Percentiles rank a stretch among this genome's conserved stretches.
Conservation (phyloP, 768 basidiomycete species). For the Boletellus emodensis region DNA sequence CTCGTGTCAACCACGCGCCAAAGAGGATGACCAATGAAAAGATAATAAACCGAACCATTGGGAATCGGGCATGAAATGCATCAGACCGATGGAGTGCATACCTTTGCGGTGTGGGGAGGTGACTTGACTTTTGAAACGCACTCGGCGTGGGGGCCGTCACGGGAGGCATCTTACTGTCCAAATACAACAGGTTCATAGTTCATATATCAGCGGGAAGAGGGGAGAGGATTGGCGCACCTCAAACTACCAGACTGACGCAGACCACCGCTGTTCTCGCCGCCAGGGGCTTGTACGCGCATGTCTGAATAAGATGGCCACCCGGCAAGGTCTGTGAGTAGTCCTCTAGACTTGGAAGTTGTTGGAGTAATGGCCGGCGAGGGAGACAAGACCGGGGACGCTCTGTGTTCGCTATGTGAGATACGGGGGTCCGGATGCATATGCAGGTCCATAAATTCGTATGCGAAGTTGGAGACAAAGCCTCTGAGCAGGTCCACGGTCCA, state of each 20-base stretch:
- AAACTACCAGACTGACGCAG: conserved; percentile 5
- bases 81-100: conserved; percentile 3
- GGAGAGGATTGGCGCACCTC: conserved; percentile 12
- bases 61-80: not conserved
- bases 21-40: not conserved
- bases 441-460: conserved; percentile 7
- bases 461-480: not conserved
- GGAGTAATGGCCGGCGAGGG: conserved; percentile 11
- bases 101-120: conserved; percentile 33
- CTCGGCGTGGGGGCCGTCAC: not conserved
- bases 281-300: conserved; percentile 13
- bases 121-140: conserved; percentile 15
- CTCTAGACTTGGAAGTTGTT: conserved; percentile 6
- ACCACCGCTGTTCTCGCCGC: conserved; percentile 4
- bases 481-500: not conserved
- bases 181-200: not conserved
- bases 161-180: conserved; percentile 9
- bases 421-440: conserved; percentile 1
- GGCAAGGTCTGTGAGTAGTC: conserved; percentile 11
- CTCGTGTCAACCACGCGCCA: conserved; percentile 10
- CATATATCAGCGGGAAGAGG: not conserved
- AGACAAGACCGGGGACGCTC: conserved; percentile 1
- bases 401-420: conserved; percentile 3
- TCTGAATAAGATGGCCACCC: conserved; percentile 17
- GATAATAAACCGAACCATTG: not conserved